These are phyloP conservation scores for Clonostachys sp. DNA, from an alignment of 2,329 filamentous ascomycete species.

Conservation along the genomic window DNA sequence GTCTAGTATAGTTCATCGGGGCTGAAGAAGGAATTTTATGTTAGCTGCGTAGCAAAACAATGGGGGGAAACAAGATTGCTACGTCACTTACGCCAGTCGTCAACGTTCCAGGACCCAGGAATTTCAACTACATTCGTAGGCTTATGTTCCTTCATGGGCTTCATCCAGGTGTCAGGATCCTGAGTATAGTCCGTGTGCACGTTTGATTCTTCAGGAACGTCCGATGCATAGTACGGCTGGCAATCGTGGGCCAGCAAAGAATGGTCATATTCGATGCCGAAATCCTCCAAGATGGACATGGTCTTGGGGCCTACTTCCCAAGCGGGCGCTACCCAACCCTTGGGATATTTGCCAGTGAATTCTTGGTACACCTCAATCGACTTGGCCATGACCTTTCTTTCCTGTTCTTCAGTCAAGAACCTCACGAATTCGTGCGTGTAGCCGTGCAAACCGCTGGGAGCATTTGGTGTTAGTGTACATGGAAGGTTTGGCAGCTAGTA, in stretches of 20 bases:
- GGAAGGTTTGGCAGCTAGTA: no score
- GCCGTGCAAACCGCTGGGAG: slow-evolving; percentile 6
- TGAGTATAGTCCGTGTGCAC: slow-evolving; percentile 10
- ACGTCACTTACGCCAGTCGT: slow-evolving; percentile 35
- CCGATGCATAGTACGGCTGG: slow-evolving; percentile 27
- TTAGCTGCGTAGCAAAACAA: not conserved
- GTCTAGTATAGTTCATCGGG: slow-evolving; percentile 18
- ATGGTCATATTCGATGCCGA: slow-evolving; percentile 38
- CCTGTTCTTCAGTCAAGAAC: slow-evolving; percentile 7
- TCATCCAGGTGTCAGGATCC: slow-evolving; percentile 9
- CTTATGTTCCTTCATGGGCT: slow-evolving; percentile 9
- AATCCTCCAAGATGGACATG: slow-evolving; percentile 30
- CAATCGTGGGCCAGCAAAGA: slow-evolving; percentile 43
- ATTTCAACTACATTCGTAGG: slow-evolving; percentile 31
- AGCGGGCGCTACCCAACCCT: slow-evolving; percentile 33
- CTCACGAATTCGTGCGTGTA: slow-evolving; percentile 11
- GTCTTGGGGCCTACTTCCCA: slow-evolving; percentile 10
- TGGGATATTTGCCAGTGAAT: slow-evolving; percentile 30
- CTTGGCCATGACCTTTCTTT: slow-evolving; percentile 9
- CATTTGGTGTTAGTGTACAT: no score
- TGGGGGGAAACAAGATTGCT: not conserved
- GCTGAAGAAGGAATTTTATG: not conserved
- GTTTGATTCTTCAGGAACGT: slow-evolving; percentile 5
- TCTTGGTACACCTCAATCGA: slow-evolving; percentile 7
- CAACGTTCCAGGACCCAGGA: slow-evolving; percentile 38